A percentile compares a stretch with the other conserved stretches of the same genome.
Evolutionary conservation across 139 green algal species (phyloP).

Genomic region (Desmodesmus armatus): DNA sequence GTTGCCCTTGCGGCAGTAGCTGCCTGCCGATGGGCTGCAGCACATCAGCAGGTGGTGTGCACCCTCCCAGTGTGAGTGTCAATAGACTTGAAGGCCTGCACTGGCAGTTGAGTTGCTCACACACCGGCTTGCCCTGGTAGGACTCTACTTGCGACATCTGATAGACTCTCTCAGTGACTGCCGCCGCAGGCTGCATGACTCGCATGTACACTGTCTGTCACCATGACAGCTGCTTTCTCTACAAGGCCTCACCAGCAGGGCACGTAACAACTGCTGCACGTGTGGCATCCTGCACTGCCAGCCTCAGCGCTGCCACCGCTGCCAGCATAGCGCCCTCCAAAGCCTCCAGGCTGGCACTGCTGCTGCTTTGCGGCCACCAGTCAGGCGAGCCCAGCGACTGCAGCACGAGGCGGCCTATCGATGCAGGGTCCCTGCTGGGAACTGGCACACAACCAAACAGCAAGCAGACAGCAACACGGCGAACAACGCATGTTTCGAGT

Average conservation of each 20-base stretch:
- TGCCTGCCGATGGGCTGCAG: no score
- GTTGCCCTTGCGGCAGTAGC: no score
- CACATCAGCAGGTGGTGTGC: no score
- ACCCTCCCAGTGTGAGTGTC: no score
- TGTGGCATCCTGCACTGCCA: constrained; percentile 47
- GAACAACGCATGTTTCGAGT: neutral
- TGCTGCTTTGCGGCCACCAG: constrained; percentile 51
- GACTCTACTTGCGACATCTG: no score
- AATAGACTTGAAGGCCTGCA: no score
- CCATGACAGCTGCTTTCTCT: neutral
- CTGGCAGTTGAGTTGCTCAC: no score
- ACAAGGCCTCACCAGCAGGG: constrained; percentile 59
- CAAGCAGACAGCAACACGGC: neutral
- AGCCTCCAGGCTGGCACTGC: neutral
- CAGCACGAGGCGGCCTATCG: constrained; percentile 65
- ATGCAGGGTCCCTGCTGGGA: constrained; percentile 26
- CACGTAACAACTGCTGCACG: constrained; percentile 61
- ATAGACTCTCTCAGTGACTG: no score
- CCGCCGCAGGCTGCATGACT: neutral
- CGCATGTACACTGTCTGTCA: neutral
- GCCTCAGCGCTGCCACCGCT: constrained; percentile 32
- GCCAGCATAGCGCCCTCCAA: neutral
- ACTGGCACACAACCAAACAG: no score
- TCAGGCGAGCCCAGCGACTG: constrained; percentile 59
- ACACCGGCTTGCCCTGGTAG: no score